A percentile compares a stretch with the other conserved stretches of the same genome.
Conservation (phyloP, 495 filamentous ascomycete genomes). For the Pseudoneurospora amorphoporcata region DNA sequence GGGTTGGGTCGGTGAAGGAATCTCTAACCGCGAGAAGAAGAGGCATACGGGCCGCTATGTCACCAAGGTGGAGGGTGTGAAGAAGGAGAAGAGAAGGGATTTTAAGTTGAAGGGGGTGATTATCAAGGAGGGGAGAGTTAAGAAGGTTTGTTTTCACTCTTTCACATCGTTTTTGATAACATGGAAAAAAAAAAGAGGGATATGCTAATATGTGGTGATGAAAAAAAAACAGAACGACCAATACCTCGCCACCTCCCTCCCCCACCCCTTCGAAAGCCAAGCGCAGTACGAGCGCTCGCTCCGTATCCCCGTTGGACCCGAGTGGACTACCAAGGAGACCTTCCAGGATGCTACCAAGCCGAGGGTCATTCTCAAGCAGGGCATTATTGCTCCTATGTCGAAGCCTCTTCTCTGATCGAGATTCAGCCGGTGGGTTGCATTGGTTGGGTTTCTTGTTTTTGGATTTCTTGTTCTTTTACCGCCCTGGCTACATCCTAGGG, state of each 20-base stretch:
- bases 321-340: slow-evolving; percentile 89
- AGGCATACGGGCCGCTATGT: slow-evolving; percentile 49
- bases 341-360: slow-evolving; percentile 88
- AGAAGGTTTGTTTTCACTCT: slow-evolving; percentile 55
- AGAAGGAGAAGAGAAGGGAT: slow-evolving; percentile 68
- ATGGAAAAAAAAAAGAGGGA: no score
- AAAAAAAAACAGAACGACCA: slow-evolving; percentile 56
- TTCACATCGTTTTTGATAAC: neutral
- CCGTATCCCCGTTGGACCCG: slow-evolving; percentile 78
- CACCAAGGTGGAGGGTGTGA: slow-evolving; percentile 66
- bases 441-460: no score
- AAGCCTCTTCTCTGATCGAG: slow-evolving; percentile 46
- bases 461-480: no score
- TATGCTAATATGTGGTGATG: slow-evolving; percentile 20
- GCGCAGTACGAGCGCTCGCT: slow-evolving; percentile 87
- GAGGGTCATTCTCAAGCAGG: slow-evolving; percentile 83
- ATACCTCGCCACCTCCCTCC: slow-evolving; percentile 72
- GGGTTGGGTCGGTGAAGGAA: slow-evolving; percentile 69
- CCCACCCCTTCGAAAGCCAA: slow-evolving; percentile 75
- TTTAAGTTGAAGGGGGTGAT: slow-evolving; percentile 73
- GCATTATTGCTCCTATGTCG: slow-evolving; percentile 78
- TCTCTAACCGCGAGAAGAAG: slow-evolving; percentile 52
- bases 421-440: no score
- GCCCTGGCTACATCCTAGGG: no score
- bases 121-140: slow-evolving; percentile 81